Conservation (phyloP, 495 filamentous ascomycete species). For the Talaromyces thailandensis region DNA sequence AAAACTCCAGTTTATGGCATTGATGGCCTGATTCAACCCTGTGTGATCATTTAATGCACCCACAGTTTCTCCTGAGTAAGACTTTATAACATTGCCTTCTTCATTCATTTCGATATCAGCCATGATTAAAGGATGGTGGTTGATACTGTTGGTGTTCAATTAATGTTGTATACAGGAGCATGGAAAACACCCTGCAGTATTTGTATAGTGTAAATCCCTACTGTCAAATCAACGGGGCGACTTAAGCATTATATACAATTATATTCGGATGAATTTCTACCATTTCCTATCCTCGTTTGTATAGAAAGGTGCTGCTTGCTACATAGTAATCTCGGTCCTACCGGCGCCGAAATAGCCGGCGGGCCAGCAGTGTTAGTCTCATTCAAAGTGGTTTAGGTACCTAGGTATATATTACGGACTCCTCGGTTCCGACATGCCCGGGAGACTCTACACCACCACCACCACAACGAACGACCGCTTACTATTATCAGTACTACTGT, state of each 20-base stretch:
- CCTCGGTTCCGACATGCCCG: conserved; percentile 1
- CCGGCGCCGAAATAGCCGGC: not conserved
- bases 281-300: not conserved
- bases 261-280: not conserved
- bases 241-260: not conserved
- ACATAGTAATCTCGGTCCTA: not conserved
- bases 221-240: not conserved
- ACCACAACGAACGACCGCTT: not conserved
- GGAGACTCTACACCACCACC: not conserved
- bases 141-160: not conserved
- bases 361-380: not conserved
- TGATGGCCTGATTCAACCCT: not conserved
- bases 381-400: no score
- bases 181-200: not conserved
- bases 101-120: not conserved
- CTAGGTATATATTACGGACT: not conserved
- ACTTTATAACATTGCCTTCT: not conserved
- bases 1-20: not conserved
- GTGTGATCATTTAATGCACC: not conserved
- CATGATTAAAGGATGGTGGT: not conserved
- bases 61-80: not conserved
- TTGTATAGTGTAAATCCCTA: not conserved
- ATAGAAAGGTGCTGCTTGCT: not conserved
- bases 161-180: not conserved
- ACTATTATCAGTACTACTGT: not conserved